These are phyloP conservation scores for Rhodotorula sp. DNA, from an alignment of 1,284 basidiomycete species.

Conservation along the genomic window DNA sequence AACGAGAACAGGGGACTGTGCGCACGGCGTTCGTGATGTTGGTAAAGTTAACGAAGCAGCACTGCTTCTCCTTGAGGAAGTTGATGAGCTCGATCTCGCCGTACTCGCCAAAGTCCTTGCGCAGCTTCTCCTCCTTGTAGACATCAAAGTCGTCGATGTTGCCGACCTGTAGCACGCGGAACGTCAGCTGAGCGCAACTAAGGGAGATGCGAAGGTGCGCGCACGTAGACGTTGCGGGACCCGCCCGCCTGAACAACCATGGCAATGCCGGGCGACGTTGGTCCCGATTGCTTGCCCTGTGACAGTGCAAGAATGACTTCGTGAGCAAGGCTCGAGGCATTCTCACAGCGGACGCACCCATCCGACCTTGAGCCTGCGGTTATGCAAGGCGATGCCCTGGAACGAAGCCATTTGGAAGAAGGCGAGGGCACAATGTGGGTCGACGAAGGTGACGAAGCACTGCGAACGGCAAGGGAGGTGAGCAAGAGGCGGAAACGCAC, in stretches of 20 bases:
- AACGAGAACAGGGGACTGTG: no score
- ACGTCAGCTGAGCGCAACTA: background rate
- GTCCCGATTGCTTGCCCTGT: slow-evolving; percentile 52
- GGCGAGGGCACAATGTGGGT: slow-evolving; percentile 76
- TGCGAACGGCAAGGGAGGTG: background rate
- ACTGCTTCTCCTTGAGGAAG: slow-evolving; percentile 92
- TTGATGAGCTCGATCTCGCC: slow-evolving; percentile 95
- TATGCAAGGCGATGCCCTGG: slow-evolving; percentile 82
- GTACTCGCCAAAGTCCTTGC: slow-evolving; percentile 83
- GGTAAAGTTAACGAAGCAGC: slow-evolving; percentile 87
- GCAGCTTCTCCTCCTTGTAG: slow-evolving; percentile 79
- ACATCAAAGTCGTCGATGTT: slow-evolving; percentile 84
- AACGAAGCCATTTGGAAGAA: slow-evolving; percentile 87
- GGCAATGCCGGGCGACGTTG: slow-evolving; percentile 74
- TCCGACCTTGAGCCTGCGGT: slow-evolving; percentile 85
- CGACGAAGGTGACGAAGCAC: slow-evolving; percentile 47
- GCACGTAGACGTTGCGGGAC: slow-evolving; percentile 87
- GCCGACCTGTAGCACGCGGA: slow-evolving; percentile 16
- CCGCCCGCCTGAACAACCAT: slow-evolving; percentile 85
- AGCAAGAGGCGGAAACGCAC: background rate
- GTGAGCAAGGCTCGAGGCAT: background rate
- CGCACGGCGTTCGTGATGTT: slow-evolving; percentile 75
- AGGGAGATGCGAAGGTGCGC: slow-evolving; percentile 7
- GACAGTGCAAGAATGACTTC: background rate
- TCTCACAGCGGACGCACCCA: slow-evolving; percentile 62